phyloP scores from a whole-genome alignment of 352 stramenopile genomes.

The Pythium dissimile region DNA sequence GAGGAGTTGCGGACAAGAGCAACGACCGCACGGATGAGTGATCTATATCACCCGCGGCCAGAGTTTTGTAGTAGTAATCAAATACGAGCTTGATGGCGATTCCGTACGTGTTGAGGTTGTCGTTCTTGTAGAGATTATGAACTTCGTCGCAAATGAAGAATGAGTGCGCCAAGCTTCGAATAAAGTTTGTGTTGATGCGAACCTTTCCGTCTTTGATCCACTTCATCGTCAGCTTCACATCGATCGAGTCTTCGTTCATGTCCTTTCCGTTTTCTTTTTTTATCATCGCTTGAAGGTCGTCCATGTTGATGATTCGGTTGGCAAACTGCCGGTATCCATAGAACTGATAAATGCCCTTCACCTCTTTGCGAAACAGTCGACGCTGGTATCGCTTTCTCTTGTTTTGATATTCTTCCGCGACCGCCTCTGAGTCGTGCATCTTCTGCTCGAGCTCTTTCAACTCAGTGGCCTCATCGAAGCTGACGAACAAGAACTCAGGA shows the following conservation, averaged over 20 bases:
- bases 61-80: slow-evolving; percentile 1
- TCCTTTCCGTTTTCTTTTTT: background rate
- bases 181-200: background rate
- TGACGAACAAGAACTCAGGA: background rate
- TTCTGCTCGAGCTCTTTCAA: background rate
- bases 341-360: background rate
- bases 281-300: background rate
- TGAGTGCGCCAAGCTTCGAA: background rate
- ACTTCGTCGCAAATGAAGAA: slow-evolving; percentile 1
- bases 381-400: background rate
- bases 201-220: background rate
- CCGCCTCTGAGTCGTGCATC: background rate
- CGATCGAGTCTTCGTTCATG: background rate
- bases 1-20: background rate
- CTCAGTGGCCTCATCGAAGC: background rate
- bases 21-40: background rate
- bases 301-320: background rate
- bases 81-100: background rate
- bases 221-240: background rate
- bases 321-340: slow-evolving; percentile 2
- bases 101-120: background rate
- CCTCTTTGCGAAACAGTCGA: background rate
- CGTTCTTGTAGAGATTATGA: background rate
- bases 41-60: background rate
- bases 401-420: background rate